Percentiles rank a stretch among this genome's conserved stretches.
Evolutionary conservation across 2,329 filamentous ascomycete genomes (phyloP).

Genomic region (Cladosporium colombiae): DNA sequence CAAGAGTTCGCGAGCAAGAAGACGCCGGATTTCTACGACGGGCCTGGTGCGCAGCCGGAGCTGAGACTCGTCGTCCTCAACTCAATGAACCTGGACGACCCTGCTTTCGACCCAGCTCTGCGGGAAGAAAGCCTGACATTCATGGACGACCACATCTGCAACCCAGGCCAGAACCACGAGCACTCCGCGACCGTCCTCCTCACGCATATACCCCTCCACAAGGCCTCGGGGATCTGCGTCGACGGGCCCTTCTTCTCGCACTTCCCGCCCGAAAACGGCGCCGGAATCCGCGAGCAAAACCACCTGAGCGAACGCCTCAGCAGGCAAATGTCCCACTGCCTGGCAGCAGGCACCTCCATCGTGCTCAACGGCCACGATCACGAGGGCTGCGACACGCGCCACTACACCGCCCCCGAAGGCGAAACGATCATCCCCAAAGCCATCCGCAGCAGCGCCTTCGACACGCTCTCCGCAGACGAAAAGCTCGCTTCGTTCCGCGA

Average conservation of each 20-base stretch:
- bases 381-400: constrained; percentile 72
- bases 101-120: constrained; percentile 65
- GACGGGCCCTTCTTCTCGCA: constrained; percentile 84
- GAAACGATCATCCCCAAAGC: background rate
- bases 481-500: constrained; percentile 62
- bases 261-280: constrained; percentile 62
- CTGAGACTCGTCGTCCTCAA: constrained; percentile 86
- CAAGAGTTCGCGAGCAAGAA: constrained; percentile 1
- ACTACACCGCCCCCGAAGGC: background rate
- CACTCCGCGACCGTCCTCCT: constrained; percentile 76
- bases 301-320: constrained; percentile 75
- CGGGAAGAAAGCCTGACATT: constrained; percentile 79
- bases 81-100: constrained; percentile 89
- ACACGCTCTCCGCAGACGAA: background rate
- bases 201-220: constrained; percentile 90
- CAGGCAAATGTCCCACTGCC: constrained; percentile 58
- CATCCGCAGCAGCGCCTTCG: background rate
- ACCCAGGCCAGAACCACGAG: background rate
- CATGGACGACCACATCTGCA: constrained; percentile 54
- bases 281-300: constrained; percentile 87
- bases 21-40: constrained; percentile 11
- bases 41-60: constrained; percentile 53
- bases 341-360: constrained; percentile 76
- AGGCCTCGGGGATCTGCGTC: constrained; percentile 76
- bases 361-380: constrained; percentile 95